Percentiles rank a stretch among this genome's conserved stretches.
Conservation (phyloP, 2,329 filamentous ascomycete genomes). For the Polychaeton citri region DNA sequence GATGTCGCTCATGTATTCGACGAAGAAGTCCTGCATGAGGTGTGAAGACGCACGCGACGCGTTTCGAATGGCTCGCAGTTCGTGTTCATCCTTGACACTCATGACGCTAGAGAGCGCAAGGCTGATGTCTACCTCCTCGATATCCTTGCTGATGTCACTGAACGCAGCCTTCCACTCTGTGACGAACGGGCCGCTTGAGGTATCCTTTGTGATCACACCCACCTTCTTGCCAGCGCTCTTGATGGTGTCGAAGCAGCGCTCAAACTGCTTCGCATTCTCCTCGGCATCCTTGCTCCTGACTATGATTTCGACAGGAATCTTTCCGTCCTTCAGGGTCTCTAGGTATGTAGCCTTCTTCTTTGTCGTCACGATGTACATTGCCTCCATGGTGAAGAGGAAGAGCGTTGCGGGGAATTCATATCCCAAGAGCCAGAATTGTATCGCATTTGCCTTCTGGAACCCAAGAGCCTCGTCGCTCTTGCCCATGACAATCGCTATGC, state of each 20-base stretch:
- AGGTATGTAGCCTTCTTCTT: conserved; percentile 96
- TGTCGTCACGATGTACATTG: conserved; percentile 84
- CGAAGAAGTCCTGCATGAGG: conserved; percentile 89
- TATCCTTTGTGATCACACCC: conserved; percentile 74
- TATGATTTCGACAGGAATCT: conserved; percentile 82
- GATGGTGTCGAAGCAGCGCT: conserved; percentile 71
- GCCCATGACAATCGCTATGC: conserved; percentile 82
- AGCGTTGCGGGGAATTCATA: conserved; percentile 97
- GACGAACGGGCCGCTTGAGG: conserved; percentile 73
- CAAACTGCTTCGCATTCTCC: conserved; percentile 81
- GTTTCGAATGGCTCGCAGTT: conserved; percentile 86
- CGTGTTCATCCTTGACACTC: conserved; percentile 86
- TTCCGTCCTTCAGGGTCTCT: conserved; percentile 80
- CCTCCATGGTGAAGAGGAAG: conserved; percentile 80
- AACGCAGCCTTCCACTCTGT: conserved; percentile 91
- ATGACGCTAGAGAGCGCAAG: conserved; percentile 73
- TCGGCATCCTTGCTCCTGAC: conserved; percentile 84
- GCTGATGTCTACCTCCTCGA: conserved; percentile 79
- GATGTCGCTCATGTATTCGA: conserved; percentile 95
- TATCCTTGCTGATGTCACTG: conserved; percentile 63
- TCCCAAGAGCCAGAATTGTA: conserved; percentile 96
- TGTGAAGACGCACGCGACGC: conserved; percentile 89
- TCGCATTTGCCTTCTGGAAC: conserved; percentile 91
- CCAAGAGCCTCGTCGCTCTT: conserved; percentile 80
- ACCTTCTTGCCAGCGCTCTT: conserved; percentile 86